Base-by-base conservation (phyloP, 2,329 filamentous ascomycete genomes). In the Xylariaceae sp. region DNA sequence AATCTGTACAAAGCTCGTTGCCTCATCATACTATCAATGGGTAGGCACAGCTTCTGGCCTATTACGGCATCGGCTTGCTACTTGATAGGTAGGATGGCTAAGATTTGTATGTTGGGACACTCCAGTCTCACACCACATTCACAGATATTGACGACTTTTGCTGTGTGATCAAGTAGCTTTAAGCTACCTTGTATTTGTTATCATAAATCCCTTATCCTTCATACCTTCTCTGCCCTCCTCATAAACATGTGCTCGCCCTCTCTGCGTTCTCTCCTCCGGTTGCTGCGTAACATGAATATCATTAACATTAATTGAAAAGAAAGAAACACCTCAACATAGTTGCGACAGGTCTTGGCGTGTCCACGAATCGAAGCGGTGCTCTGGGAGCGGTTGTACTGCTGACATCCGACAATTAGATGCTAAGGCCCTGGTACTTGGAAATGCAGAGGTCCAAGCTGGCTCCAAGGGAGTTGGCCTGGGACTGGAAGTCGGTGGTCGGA, bases 391-490 rank as follows among this genome's bases (percentile, higher is more conserved):
- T 13, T 42, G 37, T 9, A 10, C 37, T 42, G 37, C 3, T 42
- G 37, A 42, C 37, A 42, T 42, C 37, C 37, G 37, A 42, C 3
- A 42, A 8, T 42, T 13, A 42, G 37, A 42, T 3, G 37, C 9
- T 13, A 8, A 10, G 8, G 15, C 17, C 17, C 15, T 3, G 17
- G 42, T 62, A 62, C 4, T 23, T 49, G 15, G 35, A 13, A 18
- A 62, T 62, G 52, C 54, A 6, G 9, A 60, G 54, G n/a, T 55
- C 48, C 5, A 62, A 45, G 13, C 51, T 60, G 34, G 35, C 42
- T 42, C 37, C 48, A 6, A 62, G 54, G n/a, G 51, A 48, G 54
- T 60, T 62, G 48, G 51, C 60, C 34, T 62, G 47, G 1, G 47
- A n/a, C 13, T 53, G 37, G 34, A 60, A 3, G n/a, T 62, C 60